Base-by-base conservation (phyloP, 345 rosid species). In the Cardamine occulta region DNA sequence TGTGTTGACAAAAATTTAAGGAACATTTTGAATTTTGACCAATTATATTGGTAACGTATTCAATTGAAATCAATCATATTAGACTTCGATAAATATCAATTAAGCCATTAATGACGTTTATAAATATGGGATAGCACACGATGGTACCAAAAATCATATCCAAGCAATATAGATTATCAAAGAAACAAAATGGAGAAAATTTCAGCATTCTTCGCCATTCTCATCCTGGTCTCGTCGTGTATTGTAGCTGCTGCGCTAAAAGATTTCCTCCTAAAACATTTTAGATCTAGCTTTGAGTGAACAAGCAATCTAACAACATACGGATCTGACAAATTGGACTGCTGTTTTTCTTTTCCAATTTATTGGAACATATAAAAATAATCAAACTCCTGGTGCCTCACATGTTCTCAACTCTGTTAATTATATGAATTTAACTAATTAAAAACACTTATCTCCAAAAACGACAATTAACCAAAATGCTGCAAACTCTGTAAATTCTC, bases 171-270 rank as follows among this genome's bases (percentile, higher is more conserved):
- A 10, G 12, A 42, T 13, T 42, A 42, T 42, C 48, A 42, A 42
- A 42, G 7, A 2, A 14, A 14, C n/a, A 44, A 40, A 3, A 76
- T 62, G 70, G 52, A 69, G 70, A 69, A 69, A 69, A 45, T 32
- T 18, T 34, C 53, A n/a, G 57, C 80, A 54, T 34, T 69, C 59
- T 53, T 76, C 4, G 8, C 48, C 51, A 44, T 76, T 19, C 40
- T 76, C 24, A 28, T 76, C 44, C 71, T 76, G 6, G 26, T 76
- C 42, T 44, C 75, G 15, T 69, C 75, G 10, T 63, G 75, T 76
- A 34, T 24, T 76, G 80, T 45, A 63, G 52, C 10, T 70, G 74
- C 18, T 70, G 0, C 18, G 56, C 56, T 57, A 13, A 2, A 37
- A 54, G 62, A 9, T 26, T 7, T 55, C 64, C 53, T 44, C 8